These are phyloP conservation scores for Backusella sp. DNA, from an alignment of 192 early-diverging fungal genomes.

Conservation along the genomic window DNA sequence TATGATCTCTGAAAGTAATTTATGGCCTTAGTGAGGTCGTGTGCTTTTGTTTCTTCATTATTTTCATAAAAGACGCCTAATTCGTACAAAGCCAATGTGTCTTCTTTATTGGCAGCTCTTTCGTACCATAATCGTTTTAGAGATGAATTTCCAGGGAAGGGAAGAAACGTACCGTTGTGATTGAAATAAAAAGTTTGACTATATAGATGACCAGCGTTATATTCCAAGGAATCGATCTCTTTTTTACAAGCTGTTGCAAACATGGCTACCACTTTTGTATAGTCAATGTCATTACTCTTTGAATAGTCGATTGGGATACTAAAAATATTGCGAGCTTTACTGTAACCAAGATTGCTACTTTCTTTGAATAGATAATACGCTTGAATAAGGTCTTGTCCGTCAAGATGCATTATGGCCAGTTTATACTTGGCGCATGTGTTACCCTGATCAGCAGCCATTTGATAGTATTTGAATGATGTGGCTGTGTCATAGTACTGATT, in stretches of 20 bases:
- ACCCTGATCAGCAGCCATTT: not conserved
- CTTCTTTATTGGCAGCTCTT: conserved; percentile 4
- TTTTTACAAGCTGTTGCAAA: not conserved
- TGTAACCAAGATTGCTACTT: not conserved
- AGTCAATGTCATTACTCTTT: not conserved
- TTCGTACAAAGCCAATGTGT: too few relatives aligned
- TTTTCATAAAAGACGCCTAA: too few relatives aligned
- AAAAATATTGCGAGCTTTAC: not conserved
- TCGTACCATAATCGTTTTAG: too few relatives aligned
- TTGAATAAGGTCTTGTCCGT: not conserved
- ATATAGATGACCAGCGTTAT: not conserved
- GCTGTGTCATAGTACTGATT: too few relatives aligned
- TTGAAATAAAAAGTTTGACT: too few relatives aligned
- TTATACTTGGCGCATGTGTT: not conserved
- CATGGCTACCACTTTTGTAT: not conserved
- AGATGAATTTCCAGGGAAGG: too few relatives aligned
- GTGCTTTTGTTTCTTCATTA: too few relatives aligned
- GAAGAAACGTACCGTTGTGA: too few relatives aligned
- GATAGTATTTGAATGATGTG: conserved; percentile 18
- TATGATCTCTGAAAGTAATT: conserved; percentile 4
- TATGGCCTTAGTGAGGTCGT: conserved; percentile 1
- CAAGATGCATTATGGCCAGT: not conserved
- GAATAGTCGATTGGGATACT: not conserved
- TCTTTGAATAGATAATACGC: not conserved
- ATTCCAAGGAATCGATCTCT: not conserved